phyloP scores from a whole-genome alignment of 2,329 filamentous ascomycete species.

The Fusarium protoensiforme region DNA sequence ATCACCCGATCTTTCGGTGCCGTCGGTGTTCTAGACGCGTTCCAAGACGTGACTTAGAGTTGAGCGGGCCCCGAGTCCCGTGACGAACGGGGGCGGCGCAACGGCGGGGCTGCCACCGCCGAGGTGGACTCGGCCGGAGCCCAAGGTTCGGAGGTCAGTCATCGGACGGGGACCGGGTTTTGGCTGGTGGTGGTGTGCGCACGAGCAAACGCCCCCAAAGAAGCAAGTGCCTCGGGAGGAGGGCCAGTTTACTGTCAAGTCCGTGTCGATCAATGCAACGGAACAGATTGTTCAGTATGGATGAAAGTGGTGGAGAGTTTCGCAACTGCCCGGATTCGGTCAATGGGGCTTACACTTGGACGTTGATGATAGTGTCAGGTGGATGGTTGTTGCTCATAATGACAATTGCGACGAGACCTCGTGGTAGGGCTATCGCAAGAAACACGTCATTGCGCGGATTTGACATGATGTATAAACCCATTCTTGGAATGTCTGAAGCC shows the following conservation, averaged over 20 bases:
- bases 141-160: not conserved
- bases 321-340: not conserved
- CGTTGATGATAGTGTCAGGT: not conserved
- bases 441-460: not conserved
- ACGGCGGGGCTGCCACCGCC: constrained; percentile 23
- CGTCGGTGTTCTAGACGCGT: constrained; percentile 1
- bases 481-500: not conserved
- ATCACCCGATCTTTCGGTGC: not conserved
- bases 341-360: not conserved
- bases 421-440: not conserved
- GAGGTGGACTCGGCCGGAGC: constrained; percentile 8
- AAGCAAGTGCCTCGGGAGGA: not conserved
- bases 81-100: constrained; percentile 10
- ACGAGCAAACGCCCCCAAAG: not conserved
- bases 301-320: not conserved
- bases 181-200: not conserved
- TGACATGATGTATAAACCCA: not conserved
- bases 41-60: not conserved
- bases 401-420: not conserved
- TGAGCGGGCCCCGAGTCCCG: constrained; percentile 1
- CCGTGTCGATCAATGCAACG: not conserved
- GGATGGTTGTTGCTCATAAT: not conserved
- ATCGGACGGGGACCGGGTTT: not conserved
- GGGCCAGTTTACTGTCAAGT: not conserved
- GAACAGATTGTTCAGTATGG: too few species aligned